A percentile compares a stretch with the other conserved stretches of the same genome.
Conservation (phyloP, 2,329 filamentous ascomycete species). For the Botryotinia narcissicola region DNA sequence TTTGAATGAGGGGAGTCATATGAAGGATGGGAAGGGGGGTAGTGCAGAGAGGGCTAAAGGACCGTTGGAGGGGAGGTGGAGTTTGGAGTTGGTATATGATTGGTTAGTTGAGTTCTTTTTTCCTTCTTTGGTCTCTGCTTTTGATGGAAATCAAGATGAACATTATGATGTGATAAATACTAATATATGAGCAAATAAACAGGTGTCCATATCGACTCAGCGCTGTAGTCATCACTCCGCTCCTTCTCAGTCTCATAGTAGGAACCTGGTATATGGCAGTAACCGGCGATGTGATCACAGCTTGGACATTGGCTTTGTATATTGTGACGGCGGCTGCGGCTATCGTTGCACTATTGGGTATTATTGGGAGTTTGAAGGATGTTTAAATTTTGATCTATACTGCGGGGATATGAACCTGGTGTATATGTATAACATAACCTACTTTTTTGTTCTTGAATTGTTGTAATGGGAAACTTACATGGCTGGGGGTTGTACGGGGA, state of each 20-base stretch:
- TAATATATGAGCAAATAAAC: slow-evolving; percentile 23
- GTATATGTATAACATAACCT: not conserved
- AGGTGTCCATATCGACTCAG: slow-evolving; percentile 31
- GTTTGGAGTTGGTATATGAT: slow-evolving; percentile 15
- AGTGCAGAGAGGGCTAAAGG: not conserved
- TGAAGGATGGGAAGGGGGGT: not conserved
- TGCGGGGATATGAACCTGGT: not conserved
- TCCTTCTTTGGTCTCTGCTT: not conserved
- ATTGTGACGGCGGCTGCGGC: slow-evolving; percentile 33
- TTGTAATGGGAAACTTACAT: not conserved
- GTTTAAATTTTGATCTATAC: slow-evolving; percentile 20
- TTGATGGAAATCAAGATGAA: not conserved
- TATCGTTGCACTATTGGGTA: slow-evolving; percentile 32
- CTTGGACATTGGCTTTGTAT: slow-evolving; percentile 31
- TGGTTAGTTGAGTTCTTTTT: not conserved
- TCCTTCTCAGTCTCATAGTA: slow-evolving; percentile 26
- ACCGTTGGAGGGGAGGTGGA: slow-evolving; percentile 10
- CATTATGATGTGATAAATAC: slow-evolving; percentile 7
- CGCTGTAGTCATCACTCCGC: slow-evolving; percentile 24
- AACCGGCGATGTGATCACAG: slow-evolving; percentile 29
- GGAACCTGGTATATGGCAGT: slow-evolving; percentile 30
- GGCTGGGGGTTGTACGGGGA: not conserved
- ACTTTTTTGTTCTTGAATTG: not conserved
- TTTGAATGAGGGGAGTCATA: not conserved
- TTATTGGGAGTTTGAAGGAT: slow-evolving; percentile 33